Evolutionary conservation across 192 early-diverging fungal species (phyloP).

Genomic region (Linnemannia elongata): DNA sequence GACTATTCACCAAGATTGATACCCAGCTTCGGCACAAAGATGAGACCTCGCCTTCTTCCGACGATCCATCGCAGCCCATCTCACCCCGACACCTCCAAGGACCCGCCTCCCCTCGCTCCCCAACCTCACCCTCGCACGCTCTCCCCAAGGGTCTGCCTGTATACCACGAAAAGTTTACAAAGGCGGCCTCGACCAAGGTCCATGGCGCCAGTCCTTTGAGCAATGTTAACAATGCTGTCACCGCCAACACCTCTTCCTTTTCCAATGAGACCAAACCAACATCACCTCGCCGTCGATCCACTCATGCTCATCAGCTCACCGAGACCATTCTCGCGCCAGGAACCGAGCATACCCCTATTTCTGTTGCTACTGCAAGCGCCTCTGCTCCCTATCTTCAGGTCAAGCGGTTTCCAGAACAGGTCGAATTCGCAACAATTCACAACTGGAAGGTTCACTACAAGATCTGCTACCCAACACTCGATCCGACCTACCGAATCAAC

Average conservation of each 20-base stretch:
- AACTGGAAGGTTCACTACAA: slow-evolving; percentile 37
- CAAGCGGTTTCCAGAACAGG: slow-evolving; percentile 30
- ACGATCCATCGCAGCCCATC: not conserved
- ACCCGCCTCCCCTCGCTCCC: not conserved
- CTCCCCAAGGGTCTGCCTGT: slow-evolving; percentile 22
- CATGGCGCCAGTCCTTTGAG: slow-evolving; percentile 37
- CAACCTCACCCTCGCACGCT: not conserved
- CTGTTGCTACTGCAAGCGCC: not conserved
- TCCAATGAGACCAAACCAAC: not conserved
- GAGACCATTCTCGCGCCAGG: not conserved
- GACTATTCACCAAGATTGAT: not conserved
- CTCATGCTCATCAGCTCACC: not conserved
- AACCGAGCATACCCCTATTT: not conserved
- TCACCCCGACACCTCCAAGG: not conserved
- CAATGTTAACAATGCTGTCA: slow-evolving; percentile 32
- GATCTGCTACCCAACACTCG: slow-evolving; percentile 34
- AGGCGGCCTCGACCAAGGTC: slow-evolving; percentile 15
- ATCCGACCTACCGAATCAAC: slow-evolving; percentile 30
- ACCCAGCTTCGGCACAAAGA: not conserved
- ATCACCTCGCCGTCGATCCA: not conserved
- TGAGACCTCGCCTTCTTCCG: not conserved
- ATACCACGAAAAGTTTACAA: slow-evolving; percentile 35
- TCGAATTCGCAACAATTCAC: slow-evolving; percentile 23
- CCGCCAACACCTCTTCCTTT: slow-evolving; percentile 1
- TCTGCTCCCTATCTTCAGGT: not conserved